A percentile compares a stretch with the other conserved stretches of the same genome.
phyloP scores from a whole-genome alignment of 225 moss, liverwort and hornwort species.

The Lunularia cruciata region DNA sequence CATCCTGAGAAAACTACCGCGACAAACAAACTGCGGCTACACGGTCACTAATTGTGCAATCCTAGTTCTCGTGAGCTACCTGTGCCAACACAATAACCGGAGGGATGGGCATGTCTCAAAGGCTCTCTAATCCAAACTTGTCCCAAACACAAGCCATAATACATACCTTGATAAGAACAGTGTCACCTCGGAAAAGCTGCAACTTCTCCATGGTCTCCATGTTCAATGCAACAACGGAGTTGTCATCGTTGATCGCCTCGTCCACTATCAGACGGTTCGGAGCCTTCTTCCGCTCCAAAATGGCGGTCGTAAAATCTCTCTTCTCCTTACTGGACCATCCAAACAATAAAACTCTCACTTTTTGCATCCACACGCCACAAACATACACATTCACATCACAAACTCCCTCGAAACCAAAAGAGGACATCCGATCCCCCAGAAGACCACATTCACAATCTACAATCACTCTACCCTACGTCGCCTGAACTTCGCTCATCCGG shows the following conservation, averaged over 20 bases:
- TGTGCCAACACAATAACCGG: no score
- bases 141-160: no score
- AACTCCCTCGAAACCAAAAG: neutral
- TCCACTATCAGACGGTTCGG: constrained; percentile 80
- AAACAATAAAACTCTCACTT: no score
- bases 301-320: constrained; percentile 89
- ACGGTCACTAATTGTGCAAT: no score
- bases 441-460: neutral
- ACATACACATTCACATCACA: neutral
- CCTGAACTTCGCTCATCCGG: neutral
- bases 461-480: neutral
- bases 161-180: constrained; percentile 74
- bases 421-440: neutral
- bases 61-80: no score
- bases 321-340: constrained; percentile 51
- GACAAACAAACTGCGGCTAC: no score
- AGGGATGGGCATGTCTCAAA: no score
- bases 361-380: neutral
- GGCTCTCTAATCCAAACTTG: no score
- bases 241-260: constrained; percentile 93
- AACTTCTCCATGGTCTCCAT: constrained; percentile 90
- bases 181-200: constrained; percentile 87
- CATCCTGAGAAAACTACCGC: no score
- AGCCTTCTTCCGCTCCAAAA: constrained; percentile 92
- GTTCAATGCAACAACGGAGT: constrained; percentile 82